Percentiles rank a stretch among this genome's conserved stretches.
These are phyloP conservation scores for Phytophthora pistaciae DNA, from an alignment of 352 stramenopile species.

Conservation along the genomic window DNA sequence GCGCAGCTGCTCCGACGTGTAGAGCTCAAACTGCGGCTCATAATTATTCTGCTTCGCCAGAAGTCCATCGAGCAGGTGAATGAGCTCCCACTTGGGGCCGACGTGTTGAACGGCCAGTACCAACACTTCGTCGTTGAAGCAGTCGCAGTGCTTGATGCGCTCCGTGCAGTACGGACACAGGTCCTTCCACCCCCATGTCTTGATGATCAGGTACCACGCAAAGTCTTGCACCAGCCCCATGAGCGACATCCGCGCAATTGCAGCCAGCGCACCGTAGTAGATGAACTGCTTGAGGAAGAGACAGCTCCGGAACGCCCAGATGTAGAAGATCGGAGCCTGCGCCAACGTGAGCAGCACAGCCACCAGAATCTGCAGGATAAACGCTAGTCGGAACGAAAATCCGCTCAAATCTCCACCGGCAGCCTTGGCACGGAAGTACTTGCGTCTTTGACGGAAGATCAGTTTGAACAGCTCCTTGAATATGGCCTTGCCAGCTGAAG, in stretches of 20 bases:
- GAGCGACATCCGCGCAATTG: conserved; percentile 64
- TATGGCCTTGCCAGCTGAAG: conserved; percentile 67
- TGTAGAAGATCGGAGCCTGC: conserved; percentile 72
- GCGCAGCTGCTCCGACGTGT: conserved; percentile 62
- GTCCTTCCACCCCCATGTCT: conserved; percentile 69
- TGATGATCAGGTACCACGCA: conserved; percentile 66
- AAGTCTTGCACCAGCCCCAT: conserved; percentile 61
- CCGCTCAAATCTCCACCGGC: conserved; percentile 45
- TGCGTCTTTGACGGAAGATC: conserved; percentile 76
- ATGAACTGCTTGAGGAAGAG: conserved; percentile 70
- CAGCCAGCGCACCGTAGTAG: conserved; percentile 65
- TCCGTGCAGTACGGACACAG: conserved; percentile 77
- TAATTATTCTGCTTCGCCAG: conserved; percentile 56
- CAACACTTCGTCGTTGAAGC: conserved; percentile 77
- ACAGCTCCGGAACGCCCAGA: conserved; percentile 69
- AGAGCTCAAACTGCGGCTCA: conserved; percentile 65
- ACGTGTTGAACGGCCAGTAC: conserved; percentile 64
- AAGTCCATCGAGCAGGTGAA: conserved; percentile 55
- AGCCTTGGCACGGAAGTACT: conserved; percentile 67
- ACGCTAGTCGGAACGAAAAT: conserved; percentile 70
- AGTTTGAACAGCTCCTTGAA: conserved; percentile 88
- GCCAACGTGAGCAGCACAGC: conserved; percentile 61
- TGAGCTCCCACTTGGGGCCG: conserved; percentile 76
- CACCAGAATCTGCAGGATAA: conserved; percentile 61
- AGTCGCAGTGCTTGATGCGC: conserved; percentile 71